Evolutionary conservation across 2,329 filamentous ascomycete genomes (phyloP).

Genomic region (Apiospora saccharicola): DNA sequence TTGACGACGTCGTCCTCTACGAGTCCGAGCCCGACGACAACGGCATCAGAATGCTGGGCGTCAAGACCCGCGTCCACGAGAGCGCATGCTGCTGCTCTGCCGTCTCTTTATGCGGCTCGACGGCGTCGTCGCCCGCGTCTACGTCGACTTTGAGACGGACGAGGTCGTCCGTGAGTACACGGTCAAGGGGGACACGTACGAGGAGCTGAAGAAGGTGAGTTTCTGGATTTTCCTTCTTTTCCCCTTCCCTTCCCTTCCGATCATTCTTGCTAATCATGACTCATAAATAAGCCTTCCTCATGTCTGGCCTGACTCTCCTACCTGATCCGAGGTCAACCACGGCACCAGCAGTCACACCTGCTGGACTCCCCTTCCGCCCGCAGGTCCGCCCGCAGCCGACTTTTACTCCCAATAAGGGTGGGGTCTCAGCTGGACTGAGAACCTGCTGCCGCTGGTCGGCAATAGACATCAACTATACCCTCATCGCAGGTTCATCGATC

Average conservation of each 20-base stretch:
- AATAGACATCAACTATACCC: slow-evolving; percentile 32
- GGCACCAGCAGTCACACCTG: too few species aligned
- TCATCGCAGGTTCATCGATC: slow-evolving; percentile 45
- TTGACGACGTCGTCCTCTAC: slow-evolving; percentile 94
- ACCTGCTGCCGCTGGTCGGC: too few species aligned
- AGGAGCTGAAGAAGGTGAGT: slow-evolving; percentile 74
- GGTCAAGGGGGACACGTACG: slow-evolving; percentile 83
- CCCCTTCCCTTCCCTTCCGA: not conserved
- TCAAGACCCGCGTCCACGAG: slow-evolving; percentile 93
- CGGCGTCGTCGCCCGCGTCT: slow-evolving; percentile 86
- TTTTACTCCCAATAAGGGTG: too few species aligned
- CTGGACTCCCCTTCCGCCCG: too few species aligned
- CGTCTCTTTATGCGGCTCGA: slow-evolving; percentile 94
- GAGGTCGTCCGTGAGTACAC: slow-evolving; percentile 90
- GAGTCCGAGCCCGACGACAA: slow-evolving; percentile 99
- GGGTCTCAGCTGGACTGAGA: too few species aligned
- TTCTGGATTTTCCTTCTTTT: too few species aligned
- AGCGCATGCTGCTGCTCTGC: slow-evolving; percentile 81
- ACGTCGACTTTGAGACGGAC: slow-evolving; percentile 83
- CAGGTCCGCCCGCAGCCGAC: too few species aligned
- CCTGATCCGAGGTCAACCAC: too few species aligned
- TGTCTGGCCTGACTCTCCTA: slow-evolving; percentile 48
- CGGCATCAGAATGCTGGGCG: slow-evolving; percentile 87
- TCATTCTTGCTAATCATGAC: not conserved
- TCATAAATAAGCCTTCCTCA: slow-evolving; percentile 44